phyloP scores from a whole-genome alignment of 2,329 filamentous ascomycete genomes.

The Ceratocystis cubensis region DNA sequence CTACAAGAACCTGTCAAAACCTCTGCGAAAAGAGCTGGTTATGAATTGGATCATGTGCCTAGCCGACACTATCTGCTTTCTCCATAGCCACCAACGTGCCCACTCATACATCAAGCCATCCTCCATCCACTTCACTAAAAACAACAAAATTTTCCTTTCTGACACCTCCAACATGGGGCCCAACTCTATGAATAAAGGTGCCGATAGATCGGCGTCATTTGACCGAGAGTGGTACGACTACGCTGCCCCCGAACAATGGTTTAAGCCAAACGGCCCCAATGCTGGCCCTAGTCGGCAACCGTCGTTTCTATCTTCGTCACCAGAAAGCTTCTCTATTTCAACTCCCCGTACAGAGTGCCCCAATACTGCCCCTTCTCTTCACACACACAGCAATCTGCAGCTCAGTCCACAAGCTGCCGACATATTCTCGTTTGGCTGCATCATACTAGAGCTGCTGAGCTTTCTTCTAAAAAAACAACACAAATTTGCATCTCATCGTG shows the following conservation, averaged over 20 bases:
- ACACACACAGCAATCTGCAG: conserved; percentile 33
- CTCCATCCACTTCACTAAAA: conserved; percentile 52
- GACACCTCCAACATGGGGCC: conserved; percentile 43
- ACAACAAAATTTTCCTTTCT: conserved; percentile 54
- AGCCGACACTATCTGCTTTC: conserved; percentile 51
- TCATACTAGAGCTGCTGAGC: conserved; percentile 59
- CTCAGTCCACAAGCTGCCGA: conserved; percentile 49
- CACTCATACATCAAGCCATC: conserved; percentile 61
- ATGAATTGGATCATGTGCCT: conserved; percentile 68
- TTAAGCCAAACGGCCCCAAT: conserved; percentile 31
- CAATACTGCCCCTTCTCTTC: conserved; percentile 29
- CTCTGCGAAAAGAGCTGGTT: conserved; percentile 45
- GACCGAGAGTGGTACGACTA: conserved; percentile 63
- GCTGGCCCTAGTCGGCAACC: conserved; percentile 26
- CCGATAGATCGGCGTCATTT: conserved; percentile 38
- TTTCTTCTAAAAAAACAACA: conserved; percentile 55
- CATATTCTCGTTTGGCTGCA: conserved; percentile 59
- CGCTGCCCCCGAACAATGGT: conserved; percentile 55
- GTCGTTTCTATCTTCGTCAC: conserved; percentile 28
- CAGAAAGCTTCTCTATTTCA: conserved; percentile 31
- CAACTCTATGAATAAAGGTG: conserved; percentile 32
- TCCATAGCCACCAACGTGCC: conserved; percentile 51
- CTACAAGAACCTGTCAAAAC: conserved; percentile 50
- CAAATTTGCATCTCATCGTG: conserved; percentile 54
- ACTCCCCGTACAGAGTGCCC: conserved; percentile 18